Evolutionary conservation across 441 rosid genomes (phyloP).

Genomic region (Francoa sonchifolia): DNA sequence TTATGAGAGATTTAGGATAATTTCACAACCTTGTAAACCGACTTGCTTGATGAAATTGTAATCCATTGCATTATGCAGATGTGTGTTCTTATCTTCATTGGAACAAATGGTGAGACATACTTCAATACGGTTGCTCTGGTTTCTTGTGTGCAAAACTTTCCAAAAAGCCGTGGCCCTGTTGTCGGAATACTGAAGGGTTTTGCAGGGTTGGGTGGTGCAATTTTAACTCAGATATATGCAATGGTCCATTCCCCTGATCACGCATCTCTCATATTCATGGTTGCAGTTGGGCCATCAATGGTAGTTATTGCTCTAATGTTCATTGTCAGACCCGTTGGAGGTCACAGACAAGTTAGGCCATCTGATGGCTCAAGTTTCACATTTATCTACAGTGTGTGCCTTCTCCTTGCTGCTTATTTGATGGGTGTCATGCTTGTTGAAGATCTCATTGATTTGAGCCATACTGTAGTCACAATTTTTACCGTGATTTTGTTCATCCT

Average conservation of each 20-base stretch:
- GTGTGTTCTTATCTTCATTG: slow-evolving; percentile 77
- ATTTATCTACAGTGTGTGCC: slow-evolving; percentile 61
- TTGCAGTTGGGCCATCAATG: slow-evolving; percentile 86
- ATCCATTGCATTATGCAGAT: slow-evolving; percentile 33
- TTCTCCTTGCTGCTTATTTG: slow-evolving; percentile 68
- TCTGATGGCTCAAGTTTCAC: slow-evolving; percentile 58
- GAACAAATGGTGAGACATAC: slow-evolving; percentile 92
- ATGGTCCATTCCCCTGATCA: slow-evolving; percentile 59
- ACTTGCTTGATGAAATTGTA: slow-evolving; percentile 8
- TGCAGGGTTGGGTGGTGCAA: slow-evolving; percentile 96
- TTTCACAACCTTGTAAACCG: background rate
- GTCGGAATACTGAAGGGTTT: slow-evolving; percentile 95
- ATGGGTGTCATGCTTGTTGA: slow-evolving; percentile 82
- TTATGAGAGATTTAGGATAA: background rate
- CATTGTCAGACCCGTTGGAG: slow-evolving; percentile 80
- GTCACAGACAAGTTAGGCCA: slow-evolving; percentile 64
- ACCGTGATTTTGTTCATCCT: slow-evolving; percentile 48
- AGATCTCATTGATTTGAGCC: slow-evolving; percentile 53
- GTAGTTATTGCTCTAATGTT: slow-evolving; percentile 66
- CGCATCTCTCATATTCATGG: slow-evolving; percentile 83
- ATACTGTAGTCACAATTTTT: slow-evolving; percentile 26
- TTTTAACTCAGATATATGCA: slow-evolving; percentile 75
- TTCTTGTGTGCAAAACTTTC: slow-evolving; percentile 91
- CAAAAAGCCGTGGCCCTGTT: slow-evolving; percentile 88
- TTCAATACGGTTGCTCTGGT: slow-evolving; percentile 83